Conservation (phyloP, 805 yeast species). For the Spathaspora girioi region DNA sequence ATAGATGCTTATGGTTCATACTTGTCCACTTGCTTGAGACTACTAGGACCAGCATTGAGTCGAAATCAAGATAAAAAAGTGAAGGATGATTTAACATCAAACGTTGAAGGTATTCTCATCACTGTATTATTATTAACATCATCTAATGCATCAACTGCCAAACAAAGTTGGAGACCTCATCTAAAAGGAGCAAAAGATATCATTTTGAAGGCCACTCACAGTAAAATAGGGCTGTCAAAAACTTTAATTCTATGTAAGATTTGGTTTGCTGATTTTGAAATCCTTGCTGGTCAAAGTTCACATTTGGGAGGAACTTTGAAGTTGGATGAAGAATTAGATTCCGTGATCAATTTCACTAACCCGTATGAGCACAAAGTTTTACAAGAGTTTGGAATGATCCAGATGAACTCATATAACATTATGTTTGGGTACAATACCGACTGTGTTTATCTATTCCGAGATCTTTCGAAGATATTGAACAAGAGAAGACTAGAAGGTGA, state of each 20-base stretch:
- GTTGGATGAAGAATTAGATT: slow-evolving; percentile 43
- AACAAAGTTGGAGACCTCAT: slow-evolving; percentile 63
- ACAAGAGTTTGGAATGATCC: slow-evolving; percentile 38
- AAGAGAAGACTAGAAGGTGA: slow-evolving; percentile 14
- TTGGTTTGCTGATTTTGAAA: slow-evolving; percentile 56
- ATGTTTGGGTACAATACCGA: slow-evolving; percentile 48
- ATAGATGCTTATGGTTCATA: slow-evolving; percentile 53
- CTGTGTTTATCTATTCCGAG: slow-evolving; percentile 31
- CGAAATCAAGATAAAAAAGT: slow-evolving; percentile 9
- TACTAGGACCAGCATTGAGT: slow-evolving; percentile 47
- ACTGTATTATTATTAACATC: slow-evolving; percentile 65
- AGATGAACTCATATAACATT: slow-evolving; percentile 43
- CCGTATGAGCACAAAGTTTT: slow-evolving; percentile 31
- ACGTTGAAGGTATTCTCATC: slow-evolving; percentile 61
- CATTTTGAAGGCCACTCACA: slow-evolving; percentile 37
- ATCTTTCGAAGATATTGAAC: slow-evolving; percentile 36
- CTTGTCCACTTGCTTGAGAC: slow-evolving; percentile 55
- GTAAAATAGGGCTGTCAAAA: slow-evolving; percentile 26
- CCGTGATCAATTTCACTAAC: slow-evolving; percentile 17
- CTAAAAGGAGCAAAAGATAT: slow-evolving; percentile 61
- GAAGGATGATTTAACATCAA: slow-evolving; percentile 21
- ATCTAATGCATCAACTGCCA: slow-evolving; percentile 51
- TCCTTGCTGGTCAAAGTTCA: slow-evolving; percentile 54
- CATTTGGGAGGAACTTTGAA: slow-evolving; percentile 55
- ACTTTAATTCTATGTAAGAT: slow-evolving; percentile 50